Evolutionary conservation across 257 asterid genomes (phyloP), one percentile per base, ranked within the genome.

Genomic region (Prunella vulgaris): DNA sequence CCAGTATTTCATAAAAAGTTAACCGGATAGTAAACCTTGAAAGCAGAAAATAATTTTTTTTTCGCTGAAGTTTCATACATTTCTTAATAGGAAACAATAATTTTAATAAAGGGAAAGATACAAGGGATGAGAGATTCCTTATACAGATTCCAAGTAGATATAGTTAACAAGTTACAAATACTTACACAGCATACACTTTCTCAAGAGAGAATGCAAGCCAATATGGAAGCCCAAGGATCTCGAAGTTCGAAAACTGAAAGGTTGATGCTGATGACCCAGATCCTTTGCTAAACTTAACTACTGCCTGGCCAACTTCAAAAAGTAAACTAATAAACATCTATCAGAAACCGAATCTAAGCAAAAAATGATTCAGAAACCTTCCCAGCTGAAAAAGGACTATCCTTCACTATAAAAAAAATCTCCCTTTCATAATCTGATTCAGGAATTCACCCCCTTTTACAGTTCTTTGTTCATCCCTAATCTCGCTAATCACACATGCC

Each of bases 141-240:
- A 35, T 35, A 35, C 42, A 35, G 42, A 35, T 8, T 35, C 7
- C 42, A 35, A 35, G 42, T 35, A 35, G 12, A 35, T 35, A 35
- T 10, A 35, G 12, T 35, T 7, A 9, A 35, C 12, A 35, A 35
- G 42, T 35, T 35, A 35, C 12, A 35, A 35, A 33, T 64, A 80
- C 94, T 84, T 81, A 90, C 98, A 25, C 64, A 44, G 92, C 66
- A 75, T 74, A 88, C 51, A 86, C 92, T 61, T 77, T 74, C 77
- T 90, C 98, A 68, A 87, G 78, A 73, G 95, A 81, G 69, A 72
- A 77, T 52, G 84, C 59, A n/a, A 87, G 78, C 98, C 98, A 93
- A 77, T 85, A 90, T 64, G 98, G 97, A 76, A 93, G 85, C 70
- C 98, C 98, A 75, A 93, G 88, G 78, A 71, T 44, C 38, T 87